phyloP scores from a whole-genome alignment of 2,329 filamentous ascomycete species.

The Apiospora kogelbergensis region DNA sequence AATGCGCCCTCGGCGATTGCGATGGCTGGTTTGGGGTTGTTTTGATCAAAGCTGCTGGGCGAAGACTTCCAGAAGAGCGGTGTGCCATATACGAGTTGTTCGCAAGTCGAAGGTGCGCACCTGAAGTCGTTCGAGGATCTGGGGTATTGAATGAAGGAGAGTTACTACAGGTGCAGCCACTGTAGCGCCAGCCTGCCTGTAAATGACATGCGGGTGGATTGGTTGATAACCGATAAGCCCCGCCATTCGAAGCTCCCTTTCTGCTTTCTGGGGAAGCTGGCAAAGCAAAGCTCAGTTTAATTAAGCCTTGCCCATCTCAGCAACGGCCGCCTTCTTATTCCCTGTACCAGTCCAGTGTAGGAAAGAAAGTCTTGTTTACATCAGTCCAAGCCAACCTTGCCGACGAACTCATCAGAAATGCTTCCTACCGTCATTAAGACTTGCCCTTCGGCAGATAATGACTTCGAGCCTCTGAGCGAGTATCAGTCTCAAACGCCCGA shows the following conservation, averaged over 20 bases:
- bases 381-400: background rate
- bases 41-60: background rate
- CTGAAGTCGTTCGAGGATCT: background rate
- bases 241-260: background rate
- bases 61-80: background rate
- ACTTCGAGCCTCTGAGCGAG: conserved; percentile 65
- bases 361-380: background rate
- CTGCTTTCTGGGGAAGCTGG: background rate
- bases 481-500: conserved; percentile 72
- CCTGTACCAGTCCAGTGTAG: background rate
- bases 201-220: background rate
- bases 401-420: conserved; percentile 27
- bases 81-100: background rate
- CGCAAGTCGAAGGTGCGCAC: background rate
- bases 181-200: background rate
- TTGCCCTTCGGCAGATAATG: conserved; percentile 51
- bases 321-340: background rate
- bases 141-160: background rate
- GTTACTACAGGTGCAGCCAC: background rate
- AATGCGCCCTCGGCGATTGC: conserved; percentile 13
- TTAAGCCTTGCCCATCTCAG: background rate
- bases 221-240: conserved; percentile 18
- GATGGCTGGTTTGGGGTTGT: background rate
- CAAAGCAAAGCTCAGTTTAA: background rate
- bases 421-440: conserved; percentile 56